phyloP scores from a whole-genome alignment of 805 yeast genomes.

The Saccharomycopsis sp. region DNA sequence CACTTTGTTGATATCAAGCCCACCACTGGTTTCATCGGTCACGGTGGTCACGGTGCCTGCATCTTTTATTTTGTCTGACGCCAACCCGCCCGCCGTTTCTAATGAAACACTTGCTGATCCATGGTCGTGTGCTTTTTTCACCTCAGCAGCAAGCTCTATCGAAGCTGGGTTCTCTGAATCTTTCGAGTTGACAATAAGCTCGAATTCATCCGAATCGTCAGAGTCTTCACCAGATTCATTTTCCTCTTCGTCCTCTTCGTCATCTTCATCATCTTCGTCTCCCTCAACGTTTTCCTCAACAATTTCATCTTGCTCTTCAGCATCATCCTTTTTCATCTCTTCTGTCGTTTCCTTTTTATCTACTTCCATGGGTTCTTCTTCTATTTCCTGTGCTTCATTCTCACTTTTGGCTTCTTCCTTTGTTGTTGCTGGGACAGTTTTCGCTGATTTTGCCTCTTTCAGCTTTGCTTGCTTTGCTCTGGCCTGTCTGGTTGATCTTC shows the following conservation, averaged over 20 bases:
- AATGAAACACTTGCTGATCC: too few relatives aligned
- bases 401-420: not conserved
- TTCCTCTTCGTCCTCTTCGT: conserved; percentile 22
- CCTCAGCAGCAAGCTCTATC: conserved; percentile 20
- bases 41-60: not conserved
- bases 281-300: not conserved
- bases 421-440: not conserved
- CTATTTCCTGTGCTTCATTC: not conserved
- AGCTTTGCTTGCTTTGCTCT: too few relatives aligned
- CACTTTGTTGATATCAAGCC: conserved; percentile 60
- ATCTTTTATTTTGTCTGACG: not conserved
- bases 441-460: not conserved
- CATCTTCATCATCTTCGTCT: not conserved
- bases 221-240: conserved; percentile 38
- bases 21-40: conserved; percentile 24
- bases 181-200: conserved; percentile 60
- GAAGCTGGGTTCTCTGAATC: conserved; percentile 24
- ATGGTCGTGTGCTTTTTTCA: conserved; percentile 8
- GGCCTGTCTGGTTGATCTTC: too few relatives aligned
- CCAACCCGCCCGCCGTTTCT: not conserved
- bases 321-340: conserved; percentile 5
- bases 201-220: conserved; percentile 60
- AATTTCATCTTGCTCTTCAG: not conserved
- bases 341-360: conserved; percentile 8
- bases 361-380: not conserved